Base-by-base conservation (phyloP, 2,329 filamentous ascomycete genomes). In the Fusarium setosum region DNA sequence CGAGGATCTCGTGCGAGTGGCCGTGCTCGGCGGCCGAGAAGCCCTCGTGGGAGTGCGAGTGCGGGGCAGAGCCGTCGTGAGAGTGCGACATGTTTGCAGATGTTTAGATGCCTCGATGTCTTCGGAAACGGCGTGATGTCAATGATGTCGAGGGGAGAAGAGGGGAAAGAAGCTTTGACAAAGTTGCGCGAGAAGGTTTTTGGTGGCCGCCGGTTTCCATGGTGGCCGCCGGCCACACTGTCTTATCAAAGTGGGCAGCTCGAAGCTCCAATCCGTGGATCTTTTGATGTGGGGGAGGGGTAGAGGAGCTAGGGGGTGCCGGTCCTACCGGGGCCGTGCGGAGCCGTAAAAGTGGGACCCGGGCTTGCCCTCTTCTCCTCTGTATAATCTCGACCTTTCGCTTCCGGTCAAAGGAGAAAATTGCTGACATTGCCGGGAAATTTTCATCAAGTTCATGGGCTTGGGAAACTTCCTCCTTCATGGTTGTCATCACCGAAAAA, bases 1-100 rank as follows among this genome's bases (percentile, higher is more conserved):
- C 91, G 69, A 97, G 91, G 73, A 98, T 94, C 83, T 98, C 96
- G 78, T 98, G 96, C 2, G 91, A 92, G 82, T 99, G 96, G 72
- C 96, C 96, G 78, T 98, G 96, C 74, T 95, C 92, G 61, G 87
- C 84, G 56, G 82, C 80, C 64, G 83, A 82, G 75, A 83, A 80
- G 61, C 81, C 82, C 53, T 82, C 82, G 56, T 88, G 63, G 2
- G 64, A 86, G 77, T 92, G 88, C 6, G 85, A 82, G 74, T 89
- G 88, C 31, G 84, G 82, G 44, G 81, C 82, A 67, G 73, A 73
- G 32, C 80, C 82, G 56, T 88, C 86, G 76, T 91, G 87, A 18
- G 83, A 81, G 72, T 88, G 80, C 31, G 78, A 74, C 77, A 80
- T 80, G 54, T 37, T 71, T 38, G 48, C 26, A 17, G 20, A 18